Evolutionary conservation across 2,329 filamentous ascomycete genomes (phyloP).

Genomic region (Aspergillus pseudoviridinutans): DNA sequence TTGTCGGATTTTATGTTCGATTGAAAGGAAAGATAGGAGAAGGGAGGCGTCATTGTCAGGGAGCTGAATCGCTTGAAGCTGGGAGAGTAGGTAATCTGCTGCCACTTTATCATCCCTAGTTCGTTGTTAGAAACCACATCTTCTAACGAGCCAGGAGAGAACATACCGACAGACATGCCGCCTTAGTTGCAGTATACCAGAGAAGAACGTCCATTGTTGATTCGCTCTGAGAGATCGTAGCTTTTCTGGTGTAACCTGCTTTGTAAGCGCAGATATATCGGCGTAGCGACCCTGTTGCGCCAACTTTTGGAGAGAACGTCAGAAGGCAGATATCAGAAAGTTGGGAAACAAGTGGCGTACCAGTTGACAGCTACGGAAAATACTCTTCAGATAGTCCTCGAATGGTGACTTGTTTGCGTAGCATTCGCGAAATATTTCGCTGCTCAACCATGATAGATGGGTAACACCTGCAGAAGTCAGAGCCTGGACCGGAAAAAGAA

Average conservation of each 20-base stretch:
- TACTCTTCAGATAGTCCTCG: constrained; percentile 74
- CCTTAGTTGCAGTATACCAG: constrained; percentile 40
- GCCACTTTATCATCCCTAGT: constrained; percentile 53
- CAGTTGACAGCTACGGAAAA: constrained; percentile 65
- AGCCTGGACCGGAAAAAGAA: neutral
- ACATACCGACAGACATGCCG: constrained; percentile 41
- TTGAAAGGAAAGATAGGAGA: constrained; percentile 56
- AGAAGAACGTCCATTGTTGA: constrained; percentile 51
- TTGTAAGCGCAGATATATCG: constrained; percentile 60
- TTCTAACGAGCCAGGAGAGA: neutral
- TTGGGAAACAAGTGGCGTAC: constrained; percentile 27
- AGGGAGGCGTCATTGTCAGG: constrained; percentile 58
- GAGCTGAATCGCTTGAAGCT: constrained; percentile 51
- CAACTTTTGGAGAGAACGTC: constrained; percentile 34
- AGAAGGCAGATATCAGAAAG: constrained; percentile 7
- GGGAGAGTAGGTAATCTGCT: constrained; percentile 54
- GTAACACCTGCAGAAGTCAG: constrained; percentile 43
- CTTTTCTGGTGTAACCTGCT: constrained; percentile 56
- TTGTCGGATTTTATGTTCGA: constrained; percentile 56
- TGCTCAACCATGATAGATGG: constrained; percentile 54
- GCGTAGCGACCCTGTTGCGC: constrained; percentile 67
- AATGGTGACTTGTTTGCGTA: constrained; percentile 62
- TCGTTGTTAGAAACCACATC: constrained; percentile 12
- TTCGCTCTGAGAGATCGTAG: constrained; percentile 72
- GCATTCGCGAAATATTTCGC: constrained; percentile 72